These are phyloP conservation scores for Coemansia furcata DNA, from an alignment of 192 early-diverging fungal species.

Conservation along the genomic window DNA sequence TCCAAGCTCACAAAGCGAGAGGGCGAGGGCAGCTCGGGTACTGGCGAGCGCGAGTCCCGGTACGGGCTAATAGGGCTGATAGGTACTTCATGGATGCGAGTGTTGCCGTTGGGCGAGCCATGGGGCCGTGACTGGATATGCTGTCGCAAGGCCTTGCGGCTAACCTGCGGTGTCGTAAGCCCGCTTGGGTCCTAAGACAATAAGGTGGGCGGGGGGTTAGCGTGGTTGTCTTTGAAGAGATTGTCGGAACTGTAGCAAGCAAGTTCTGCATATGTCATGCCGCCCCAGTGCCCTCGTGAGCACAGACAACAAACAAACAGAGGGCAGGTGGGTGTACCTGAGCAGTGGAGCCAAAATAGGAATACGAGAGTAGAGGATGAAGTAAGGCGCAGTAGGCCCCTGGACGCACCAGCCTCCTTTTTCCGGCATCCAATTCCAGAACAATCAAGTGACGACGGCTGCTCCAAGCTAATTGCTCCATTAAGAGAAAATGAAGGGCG, in stretches of 20 bases:
- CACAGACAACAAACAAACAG: not conserved
- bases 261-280: not conserved
- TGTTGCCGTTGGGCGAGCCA: not conserved
- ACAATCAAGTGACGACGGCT: not conserved
- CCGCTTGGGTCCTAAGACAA: conserved; percentile 29
- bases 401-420: conserved; percentile 4
- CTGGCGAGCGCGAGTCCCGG: conserved; percentile 17
- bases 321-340: not conserved
- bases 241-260: not conserved
- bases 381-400: not conserved
- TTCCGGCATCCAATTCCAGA: not conserved
- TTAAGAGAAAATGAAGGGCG: not conserved
- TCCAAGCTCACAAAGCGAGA: conserved; percentile 16
- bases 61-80: conserved; percentile 31
- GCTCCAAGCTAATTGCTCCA: conserved; percentile 1
- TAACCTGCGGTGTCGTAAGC: conserved; percentile 38
- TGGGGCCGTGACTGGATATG: conserved; percentile 8
- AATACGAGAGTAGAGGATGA: not conserved
- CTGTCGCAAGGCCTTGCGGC: conserved; percentile 28
- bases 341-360: not conserved
- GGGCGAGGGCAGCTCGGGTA: conserved; percentile 19
- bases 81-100: conserved; percentile 14
- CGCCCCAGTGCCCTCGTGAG: not conserved
- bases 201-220: not conserved
- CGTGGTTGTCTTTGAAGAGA: not conserved